Percentiles rank a stretch among this genome's conserved stretches.
Conservation (phyloP, 2,329 filamentous ascomycete species). For the Neofusicoccum parvum region DNA sequence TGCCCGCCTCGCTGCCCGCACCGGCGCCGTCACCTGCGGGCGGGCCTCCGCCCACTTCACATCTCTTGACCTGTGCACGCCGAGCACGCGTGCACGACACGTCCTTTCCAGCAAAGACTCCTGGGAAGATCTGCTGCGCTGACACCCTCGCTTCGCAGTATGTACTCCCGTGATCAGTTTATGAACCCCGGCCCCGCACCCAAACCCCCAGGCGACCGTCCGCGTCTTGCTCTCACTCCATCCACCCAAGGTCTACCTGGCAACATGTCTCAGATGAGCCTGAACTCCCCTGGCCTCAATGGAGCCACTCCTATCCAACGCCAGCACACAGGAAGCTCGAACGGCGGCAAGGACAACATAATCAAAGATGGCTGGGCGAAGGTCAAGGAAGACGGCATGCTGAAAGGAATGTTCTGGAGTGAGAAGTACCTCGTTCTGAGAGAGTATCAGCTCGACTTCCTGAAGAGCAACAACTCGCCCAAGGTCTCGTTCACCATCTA, state of each 20-base stretch:
- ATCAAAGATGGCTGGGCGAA: slow-evolving; percentile 72
- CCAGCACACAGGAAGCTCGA: slow-evolving; percentile 44
- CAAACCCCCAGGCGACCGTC: slow-evolving; percentile 80
- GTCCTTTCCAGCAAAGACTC: not conserved
- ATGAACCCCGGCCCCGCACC: slow-evolving; percentile 98
- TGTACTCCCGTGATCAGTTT: slow-evolving; percentile 70
- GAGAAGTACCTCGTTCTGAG: slow-evolving; percentile 89
- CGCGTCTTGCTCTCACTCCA: slow-evolving; percentile 78
- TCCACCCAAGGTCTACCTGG: slow-evolving; percentile 70
- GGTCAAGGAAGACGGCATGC: slow-evolving; percentile 88
- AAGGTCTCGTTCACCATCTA: slow-evolving; percentile 86
- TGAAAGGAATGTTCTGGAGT: slow-evolving; percentile 82
- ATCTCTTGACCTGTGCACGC: not conserved
- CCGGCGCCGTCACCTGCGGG: not conserved
- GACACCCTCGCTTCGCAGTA: slow-evolving; percentile 41
- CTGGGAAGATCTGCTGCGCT: not conserved
- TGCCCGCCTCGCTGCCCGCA: not conserved
- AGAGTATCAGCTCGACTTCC: slow-evolving; percentile 90
- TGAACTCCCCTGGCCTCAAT: slow-evolving; percentile 60
- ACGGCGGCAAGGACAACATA: slow-evolving; percentile 39
- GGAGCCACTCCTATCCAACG: slow-evolving; percentile 40
- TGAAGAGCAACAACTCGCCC: slow-evolving; percentile 80
- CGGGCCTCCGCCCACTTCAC: slow-evolving; percentile 9
- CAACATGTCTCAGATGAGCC: slow-evolving; percentile 77
- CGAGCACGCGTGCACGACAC: not conserved